A percentile compares a stretch with the other conserved stretches of the same genome.
Evolutionary conservation across 2,329 filamentous ascomycete genomes (phyloP).

Genomic region (Thielaviopsis punctulata): DNA sequence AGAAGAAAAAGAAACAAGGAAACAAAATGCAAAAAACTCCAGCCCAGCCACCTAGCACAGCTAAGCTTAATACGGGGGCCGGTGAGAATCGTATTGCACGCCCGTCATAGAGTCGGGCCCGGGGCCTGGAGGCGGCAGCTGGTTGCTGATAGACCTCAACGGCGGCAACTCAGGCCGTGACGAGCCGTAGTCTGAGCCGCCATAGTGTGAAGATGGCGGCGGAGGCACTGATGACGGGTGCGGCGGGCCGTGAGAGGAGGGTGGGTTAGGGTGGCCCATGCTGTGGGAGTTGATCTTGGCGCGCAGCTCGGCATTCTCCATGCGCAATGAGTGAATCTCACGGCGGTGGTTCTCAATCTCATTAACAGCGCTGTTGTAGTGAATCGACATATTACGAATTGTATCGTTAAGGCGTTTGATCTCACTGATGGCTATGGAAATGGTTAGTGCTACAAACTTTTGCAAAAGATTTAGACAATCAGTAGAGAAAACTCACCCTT

Average conservation of each 20-base stretch:
- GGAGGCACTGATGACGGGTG: conserved; percentile 13
- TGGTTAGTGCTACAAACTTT: conserved; percentile 3
- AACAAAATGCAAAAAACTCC: not conserved
- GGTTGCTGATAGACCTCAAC: conserved; percentile 24
- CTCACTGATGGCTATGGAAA: conserved; percentile 38
- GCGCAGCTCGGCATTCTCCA: conserved; percentile 32
- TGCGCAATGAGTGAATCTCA: conserved; percentile 29
- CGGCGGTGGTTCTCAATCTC: conserved; percentile 33
- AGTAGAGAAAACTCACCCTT: conserved; percentile 42
- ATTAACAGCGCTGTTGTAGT: conserved; percentile 24
- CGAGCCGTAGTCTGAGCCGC: conserved; percentile 11
- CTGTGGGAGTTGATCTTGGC: conserved; percentile 16
- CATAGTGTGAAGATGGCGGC: conserved; percentile 16
- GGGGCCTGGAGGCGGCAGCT: conserved; percentile 23
- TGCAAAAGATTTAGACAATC: not conserved
- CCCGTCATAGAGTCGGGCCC: conserved; percentile 47
- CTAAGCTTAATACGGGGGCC: conserved; percentile 3
- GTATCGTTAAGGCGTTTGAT: conserved; percentile 37
- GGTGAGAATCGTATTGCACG: conserved; percentile 37
- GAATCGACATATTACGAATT: conserved; percentile 29
- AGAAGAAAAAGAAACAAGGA: conserved; percentile 1
- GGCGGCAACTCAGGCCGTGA: conserved; percentile 30
- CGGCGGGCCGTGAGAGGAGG: conserved; percentile 14
- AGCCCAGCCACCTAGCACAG: no score
- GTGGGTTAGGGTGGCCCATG: not conserved